A percentile compares a stretch with the other conserved stretches of the same genome.
These are phyloP conservation scores for Chlamydomonas eustigma DNA, from an alignment of 139 green algal genomes.

Conservation along the genomic window DNA sequence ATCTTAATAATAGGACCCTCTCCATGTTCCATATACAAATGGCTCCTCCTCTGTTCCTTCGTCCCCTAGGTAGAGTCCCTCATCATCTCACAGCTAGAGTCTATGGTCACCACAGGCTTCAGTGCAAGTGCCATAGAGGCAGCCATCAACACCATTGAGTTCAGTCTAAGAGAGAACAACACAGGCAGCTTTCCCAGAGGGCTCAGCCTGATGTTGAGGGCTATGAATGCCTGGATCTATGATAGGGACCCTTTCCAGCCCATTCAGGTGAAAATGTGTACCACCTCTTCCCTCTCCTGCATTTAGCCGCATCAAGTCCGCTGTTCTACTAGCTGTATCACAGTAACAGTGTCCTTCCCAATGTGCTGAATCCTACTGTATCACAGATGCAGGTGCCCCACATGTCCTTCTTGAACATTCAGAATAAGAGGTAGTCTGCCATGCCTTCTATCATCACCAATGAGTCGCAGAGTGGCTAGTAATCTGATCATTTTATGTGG, in stretches of 20 bases:
- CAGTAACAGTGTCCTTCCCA: too few species aligned
- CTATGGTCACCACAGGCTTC: conserved; percentile 58
- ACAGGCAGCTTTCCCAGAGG: conserved; percentile 94
- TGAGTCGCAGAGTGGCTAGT: too few species aligned
- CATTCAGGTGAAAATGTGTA: conserved; percentile 65
- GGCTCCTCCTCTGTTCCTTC: background rate
- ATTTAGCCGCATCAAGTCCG: too few species aligned
- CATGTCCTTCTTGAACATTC: too few species aligned
- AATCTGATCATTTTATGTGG: too few species aligned
- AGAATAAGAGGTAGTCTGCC: too few species aligned
- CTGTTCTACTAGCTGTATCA: too few species aligned
- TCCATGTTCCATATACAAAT: background rate
- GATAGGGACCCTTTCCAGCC: conserved; percentile 87
- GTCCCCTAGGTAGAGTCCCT: conserved; percentile 71
- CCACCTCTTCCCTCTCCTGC: too few species aligned
- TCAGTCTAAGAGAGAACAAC: conserved; percentile 98
- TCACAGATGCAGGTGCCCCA: too few species aligned
- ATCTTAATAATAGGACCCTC: too few species aligned
- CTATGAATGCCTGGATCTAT: conserved; percentile 94
- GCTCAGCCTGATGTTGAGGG: conserved; percentile 92
- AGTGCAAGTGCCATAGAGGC: conserved; percentile 80
- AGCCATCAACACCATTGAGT: conserved; percentile 97
- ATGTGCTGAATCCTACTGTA: too few species aligned
- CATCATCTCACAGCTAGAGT: conserved; percentile 61
- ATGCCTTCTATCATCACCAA: too few species aligned